Evolutionary conservation across 441 rosid species (phyloP).

Genomic region (Omphalea diandra): DNA sequence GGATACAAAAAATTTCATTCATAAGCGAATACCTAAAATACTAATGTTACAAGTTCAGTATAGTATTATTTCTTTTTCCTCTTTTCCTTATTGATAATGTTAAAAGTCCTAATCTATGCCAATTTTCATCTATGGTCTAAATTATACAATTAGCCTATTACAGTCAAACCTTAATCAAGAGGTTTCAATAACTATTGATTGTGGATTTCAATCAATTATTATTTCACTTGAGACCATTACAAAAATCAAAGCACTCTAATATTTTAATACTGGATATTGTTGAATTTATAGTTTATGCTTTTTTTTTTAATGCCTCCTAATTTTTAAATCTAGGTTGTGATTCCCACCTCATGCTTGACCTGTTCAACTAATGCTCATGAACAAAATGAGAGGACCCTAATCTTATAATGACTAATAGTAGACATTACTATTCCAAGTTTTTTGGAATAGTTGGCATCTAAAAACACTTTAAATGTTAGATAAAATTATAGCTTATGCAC

Average conservation of each 20-base stretch:
- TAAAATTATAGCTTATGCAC: background rate
- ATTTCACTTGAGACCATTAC: background rate
- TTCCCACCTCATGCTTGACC: background rate
- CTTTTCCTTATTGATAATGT: too few relatives aligned
- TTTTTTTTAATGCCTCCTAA: background rate
- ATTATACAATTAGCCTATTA: background rate
- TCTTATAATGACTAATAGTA: background rate
- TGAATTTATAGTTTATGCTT: background rate
- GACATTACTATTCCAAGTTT: background rate
- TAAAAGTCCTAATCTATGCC: background rate
- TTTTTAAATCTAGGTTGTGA: background rate
- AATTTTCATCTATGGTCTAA: background rate
- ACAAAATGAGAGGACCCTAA: background rate
- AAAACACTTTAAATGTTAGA: background rate
- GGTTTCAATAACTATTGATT: background rate
- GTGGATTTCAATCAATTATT: background rate
- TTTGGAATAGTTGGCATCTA: background rate
- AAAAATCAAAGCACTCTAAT: background rate
- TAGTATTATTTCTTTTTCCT: background rate
- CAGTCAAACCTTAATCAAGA: background rate
- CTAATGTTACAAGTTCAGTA: too few relatives aligned
- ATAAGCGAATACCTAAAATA: conserved; percentile 3
- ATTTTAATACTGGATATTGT: background rate
- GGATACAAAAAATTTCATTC: background rate
- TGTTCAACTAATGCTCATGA: background rate